Conservation (phyloP, 805 yeast species). For the Ogataea sp. region DNA sequence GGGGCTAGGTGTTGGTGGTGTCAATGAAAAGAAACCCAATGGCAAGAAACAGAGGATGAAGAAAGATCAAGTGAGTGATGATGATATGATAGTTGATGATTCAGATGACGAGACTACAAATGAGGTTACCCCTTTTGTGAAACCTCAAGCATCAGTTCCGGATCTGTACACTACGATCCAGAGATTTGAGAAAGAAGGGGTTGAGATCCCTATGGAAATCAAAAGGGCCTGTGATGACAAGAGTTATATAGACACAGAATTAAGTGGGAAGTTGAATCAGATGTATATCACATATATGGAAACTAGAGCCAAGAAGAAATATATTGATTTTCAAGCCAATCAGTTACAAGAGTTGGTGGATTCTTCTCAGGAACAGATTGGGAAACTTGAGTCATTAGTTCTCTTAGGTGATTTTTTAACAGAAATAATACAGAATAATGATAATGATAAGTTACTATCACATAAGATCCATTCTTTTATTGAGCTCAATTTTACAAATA, state of each 20-base stretch:
- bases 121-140: too few species aligned
- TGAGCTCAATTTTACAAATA: neutral
- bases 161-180: slow-evolving; percentile 30
- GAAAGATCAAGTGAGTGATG: neutral
- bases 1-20: slow-evolving; percentile 71
- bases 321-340: slow-evolving; percentile 7
- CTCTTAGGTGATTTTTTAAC: neutral
- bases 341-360: slow-evolving; percentile 4
- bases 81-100: neutral
- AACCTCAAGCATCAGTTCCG: slow-evolving; percentile 8
- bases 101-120: neutral
- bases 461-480: neutral
- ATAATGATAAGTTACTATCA: neutral
- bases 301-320: slow-evolving; percentile 6
- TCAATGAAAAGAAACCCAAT: slow-evolving; percentile 26
- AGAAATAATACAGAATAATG: neutral
- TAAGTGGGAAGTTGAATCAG: slow-evolving; percentile 13
- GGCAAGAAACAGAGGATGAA: slow-evolving; percentile 6
- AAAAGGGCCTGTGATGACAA: slow-evolving; percentile 15
- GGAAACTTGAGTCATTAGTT: slow-evolving; percentile 4
- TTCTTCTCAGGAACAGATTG: neutral
- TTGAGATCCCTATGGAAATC: slow-evolving; percentile 27
- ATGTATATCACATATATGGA: slow-evolving; percentile 6
- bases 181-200: slow-evolving; percentile 25
- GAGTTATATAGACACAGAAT: slow-evolving; percentile 3